These are phyloP conservation scores for Aegle marmelos DNA, from an alignment of 345 rosid species.

Conservation along the genomic window DNA sequence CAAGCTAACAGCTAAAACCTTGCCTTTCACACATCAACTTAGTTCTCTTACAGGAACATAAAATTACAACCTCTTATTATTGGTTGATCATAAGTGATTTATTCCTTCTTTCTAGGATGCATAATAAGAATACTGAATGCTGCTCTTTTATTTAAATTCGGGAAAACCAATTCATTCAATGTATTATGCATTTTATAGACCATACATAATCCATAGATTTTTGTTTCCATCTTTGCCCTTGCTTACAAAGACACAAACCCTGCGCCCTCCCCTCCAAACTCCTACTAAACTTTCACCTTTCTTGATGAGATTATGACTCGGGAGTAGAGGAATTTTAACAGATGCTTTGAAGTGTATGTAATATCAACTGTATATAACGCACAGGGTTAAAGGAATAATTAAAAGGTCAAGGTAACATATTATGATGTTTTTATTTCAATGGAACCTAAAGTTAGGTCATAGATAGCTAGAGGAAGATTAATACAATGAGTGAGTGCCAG, in stretches of 20 bases:
- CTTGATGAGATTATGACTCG: not conserved
- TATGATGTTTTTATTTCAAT: not conserved
- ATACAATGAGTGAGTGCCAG: too few species aligned
- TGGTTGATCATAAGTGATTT: not conserved
- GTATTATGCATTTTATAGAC: not conserved
- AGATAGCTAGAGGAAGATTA: too few species aligned
- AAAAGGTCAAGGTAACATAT: not conserved
- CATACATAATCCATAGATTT: not conserved
- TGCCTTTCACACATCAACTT: not conserved
- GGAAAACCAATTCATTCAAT: not conserved
- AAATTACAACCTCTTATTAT: not conserved
- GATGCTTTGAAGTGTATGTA: not conserved
- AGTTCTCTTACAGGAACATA: not conserved
- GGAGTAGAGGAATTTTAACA: not conserved
- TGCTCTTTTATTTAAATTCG: not conserved
- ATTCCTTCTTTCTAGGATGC: not conserved
- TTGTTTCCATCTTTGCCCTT: not conserved
- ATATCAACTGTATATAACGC: not conserved
- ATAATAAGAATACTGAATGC: not conserved
- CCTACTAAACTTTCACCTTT: not conserved
- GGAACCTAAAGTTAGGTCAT: not conserved
- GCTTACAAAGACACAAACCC: not conserved
- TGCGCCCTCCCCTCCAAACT: not conserved
- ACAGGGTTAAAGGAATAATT: not conserved
- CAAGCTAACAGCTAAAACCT: not conserved